A percentile compares a stretch with the other conserved stretches of the same genome.
phyloP scores from a whole-genome alignment of 305 asterid species.

The Solanum hybrid region DNA sequence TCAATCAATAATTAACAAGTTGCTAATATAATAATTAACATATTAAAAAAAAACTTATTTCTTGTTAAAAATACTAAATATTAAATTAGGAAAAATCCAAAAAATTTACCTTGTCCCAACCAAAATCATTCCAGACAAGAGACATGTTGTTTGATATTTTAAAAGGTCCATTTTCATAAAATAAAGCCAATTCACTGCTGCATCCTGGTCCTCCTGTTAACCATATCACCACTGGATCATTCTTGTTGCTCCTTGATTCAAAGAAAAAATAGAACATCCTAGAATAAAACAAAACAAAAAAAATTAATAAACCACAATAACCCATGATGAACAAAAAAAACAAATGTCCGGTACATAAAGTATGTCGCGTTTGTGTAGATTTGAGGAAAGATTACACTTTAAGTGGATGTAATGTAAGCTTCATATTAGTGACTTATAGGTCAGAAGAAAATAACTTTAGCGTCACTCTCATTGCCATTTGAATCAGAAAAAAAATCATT shows the following conservation, averaged over 20 bases:
- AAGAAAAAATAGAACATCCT: conserved; percentile 96
- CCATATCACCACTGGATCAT: conserved; percentile 87
- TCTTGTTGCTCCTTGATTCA: conserved; percentile 53
- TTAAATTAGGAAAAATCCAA: not conserved
- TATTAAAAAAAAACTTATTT: not conserved
- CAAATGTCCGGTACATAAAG: not conserved
- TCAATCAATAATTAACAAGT: not conserved
- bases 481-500: not conserved
- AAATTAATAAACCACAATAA: not conserved
- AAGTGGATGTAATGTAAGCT: not conserved
- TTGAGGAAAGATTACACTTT: not conserved
- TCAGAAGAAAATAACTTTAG: not conserved
- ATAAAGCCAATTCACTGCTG: conserved; percentile 72
- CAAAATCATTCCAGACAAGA: conserved; percentile 71
- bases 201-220: conserved; percentile 98
- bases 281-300: conserved; percentile 11
- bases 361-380: not conserved
- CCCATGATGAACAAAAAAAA: no score
- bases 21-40: not conserved
- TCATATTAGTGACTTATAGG: not conserved
- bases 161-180: conserved; percentile 91
- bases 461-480: not conserved
- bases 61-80: not conserved
- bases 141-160: conserved; percentile 49
- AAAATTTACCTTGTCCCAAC: conserved; percentile 69